Evolutionary conservation across 2,329 filamentous ascomycete species (phyloP).

Genomic region (Nothopassalora personata): DNA sequence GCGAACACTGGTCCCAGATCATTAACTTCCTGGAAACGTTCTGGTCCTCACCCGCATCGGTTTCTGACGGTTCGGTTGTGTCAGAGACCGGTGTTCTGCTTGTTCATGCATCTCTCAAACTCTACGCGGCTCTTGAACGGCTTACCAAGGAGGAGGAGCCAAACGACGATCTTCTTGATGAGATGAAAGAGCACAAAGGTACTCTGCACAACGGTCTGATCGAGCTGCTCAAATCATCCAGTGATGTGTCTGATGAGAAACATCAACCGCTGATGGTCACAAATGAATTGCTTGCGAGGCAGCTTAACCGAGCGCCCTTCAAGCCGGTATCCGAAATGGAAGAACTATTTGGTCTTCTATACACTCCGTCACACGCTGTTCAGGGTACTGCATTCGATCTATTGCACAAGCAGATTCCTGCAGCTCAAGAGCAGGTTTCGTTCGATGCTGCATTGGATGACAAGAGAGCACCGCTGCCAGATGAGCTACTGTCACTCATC

Average conservation of each 20-base stretch:
- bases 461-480: conserved; percentile 66
- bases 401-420: conserved; percentile 73
- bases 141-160: conserved; percentile 55
- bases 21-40: conserved; percentile 33
- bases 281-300: conserved; percentile 66
- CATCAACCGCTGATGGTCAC: conserved; percentile 69
- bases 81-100: conserved; percentile 32
- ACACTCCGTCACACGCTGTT: conserved; percentile 67
- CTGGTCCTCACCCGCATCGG: conserved; percentile 27
- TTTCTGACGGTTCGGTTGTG: conserved; percentile 3
- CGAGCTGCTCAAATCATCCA: conserved; percentile 52
- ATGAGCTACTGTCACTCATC: conserved; percentile 78
- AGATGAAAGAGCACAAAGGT: conserved; percentile 57
- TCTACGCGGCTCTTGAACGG: conserved; percentile 59
- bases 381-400: conserved; percentile 77
- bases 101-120: conserved; percentile 65
- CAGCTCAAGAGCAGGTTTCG: conserved; percentile 72
- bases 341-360: conserved; percentile 69
- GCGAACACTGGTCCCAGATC: conserved; percentile 70
- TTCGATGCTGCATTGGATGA: conserved; percentile 71
- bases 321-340: conserved; percentile 49
- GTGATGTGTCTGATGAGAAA: conserved; percentile 46
- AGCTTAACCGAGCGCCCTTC: conserved; percentile 60
- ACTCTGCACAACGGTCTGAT: conserved; percentile 56
- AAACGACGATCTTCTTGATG: conserved; percentile 82